Base-by-base conservation (phyloP, 1,284 basidiomycete genomes). In the Apiotrichum porosum region DNA sequence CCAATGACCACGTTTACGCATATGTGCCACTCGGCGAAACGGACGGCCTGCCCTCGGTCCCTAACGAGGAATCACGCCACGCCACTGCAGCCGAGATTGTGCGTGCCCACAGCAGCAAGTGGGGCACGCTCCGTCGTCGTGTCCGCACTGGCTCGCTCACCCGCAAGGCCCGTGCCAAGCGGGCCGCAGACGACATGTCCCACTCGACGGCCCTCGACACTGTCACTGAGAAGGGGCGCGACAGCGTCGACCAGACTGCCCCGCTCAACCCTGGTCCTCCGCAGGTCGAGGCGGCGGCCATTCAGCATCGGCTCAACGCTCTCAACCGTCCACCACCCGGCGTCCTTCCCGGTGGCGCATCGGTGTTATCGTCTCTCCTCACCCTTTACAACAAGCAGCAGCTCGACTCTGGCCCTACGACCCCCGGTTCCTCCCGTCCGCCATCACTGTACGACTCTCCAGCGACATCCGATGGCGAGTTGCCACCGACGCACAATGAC, bases 21-120 rank as follows among this genome's bases (percentile, higher is more conserved):
- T 75, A 66, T 43, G 71, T 76, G 39, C 71, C 69, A 19, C 68
- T 70, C 0, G 70, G 69, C 24, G 76, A 77, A 56, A 69, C 65
- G 35, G 75, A 75, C 48, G 76, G 76, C 3, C 49, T 77, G 37
- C 76, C 75, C 0, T 63, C 61, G 14, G 44, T 69, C 4, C 60
- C 63, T 6, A 49, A 57, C 8, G 49, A 51, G 24, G 57, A 59
- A 34, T 37, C 45, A 9, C 56, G 62, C 3, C 13, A 58, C 18
- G 30, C 28, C 6, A 18, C 60, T 5, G 75, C 75, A 0, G 62
- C 54, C 40, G 61, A 66, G 21, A 64, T 76, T 21, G 75, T 77
- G 18, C 58, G 72, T 21, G 63, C 61, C 0, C 71, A 76, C 55
- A 75, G 73, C 8, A 57, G 60, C n/a, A 63, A 61, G 50, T 71